Base-by-base conservation (phyloP, 805 yeast genomes). In the Metschnikowia baotianmanensis region DNA sequence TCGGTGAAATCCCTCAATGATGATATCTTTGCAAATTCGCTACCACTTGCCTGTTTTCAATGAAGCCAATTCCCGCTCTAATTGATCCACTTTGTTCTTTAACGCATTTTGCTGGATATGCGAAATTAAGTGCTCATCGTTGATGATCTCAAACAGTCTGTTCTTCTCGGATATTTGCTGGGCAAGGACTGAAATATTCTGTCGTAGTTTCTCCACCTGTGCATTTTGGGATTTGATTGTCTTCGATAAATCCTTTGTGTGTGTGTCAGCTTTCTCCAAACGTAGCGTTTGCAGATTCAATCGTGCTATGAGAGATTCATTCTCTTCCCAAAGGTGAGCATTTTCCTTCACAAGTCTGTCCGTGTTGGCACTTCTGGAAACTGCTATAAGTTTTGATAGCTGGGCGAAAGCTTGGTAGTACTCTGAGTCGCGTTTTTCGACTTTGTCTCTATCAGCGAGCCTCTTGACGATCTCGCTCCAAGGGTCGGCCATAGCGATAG, bases 121-220 rank as follows among this genome's bases (percentile, higher is more conserved):
- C 24, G 65, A 52, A 38, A 78, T 76, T 45, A 86, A 65, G 21
- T 82, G 65, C 52, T 86, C 93, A 53, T 86, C 90, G 44, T 82
- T 82, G 31, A 82, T 58, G 23, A 72, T 63, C 45, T 78, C 85
- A 15, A 80, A 71, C 4, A 81, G 72, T 48, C 73, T 73, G 38
- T 79, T 72, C 58, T 80, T 81, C 45, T 68, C 73, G n/a, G 47
- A 47, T 4, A 69, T 46, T 34, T 65, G 70, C 29, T 56, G 43
- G 6, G 47, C 49, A 34, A 67, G 43, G 23, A 50, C 50, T 11
- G 48, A 52, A 11, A 68, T 44, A 30, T 53, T 57, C 5, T 29
- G 28, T 21, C 32, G 41, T 19, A 47, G 36, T 20, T 37, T 39
- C 16, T 31, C 30, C 5, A 31, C 34, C 9, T 43, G 46, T 7